Evolutionary conservation across 495 filamentous ascomycete species (phyloP).

Genomic region (Terfezia boudieri): DNA sequence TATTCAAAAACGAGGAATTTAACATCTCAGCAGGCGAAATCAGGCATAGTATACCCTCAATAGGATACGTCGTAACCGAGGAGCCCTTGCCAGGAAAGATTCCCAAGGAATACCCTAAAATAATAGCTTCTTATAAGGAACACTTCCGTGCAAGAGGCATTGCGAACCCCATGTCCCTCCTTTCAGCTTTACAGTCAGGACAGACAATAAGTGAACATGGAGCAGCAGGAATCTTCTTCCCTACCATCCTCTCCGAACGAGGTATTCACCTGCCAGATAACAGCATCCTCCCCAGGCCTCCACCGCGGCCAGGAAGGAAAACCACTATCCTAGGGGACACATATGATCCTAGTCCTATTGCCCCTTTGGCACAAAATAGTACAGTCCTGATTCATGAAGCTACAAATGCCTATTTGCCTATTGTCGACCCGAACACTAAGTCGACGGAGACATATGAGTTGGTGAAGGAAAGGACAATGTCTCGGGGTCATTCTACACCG

Average conservation of each 20-base stretch:
- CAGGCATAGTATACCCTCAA: conserved; percentile 7
- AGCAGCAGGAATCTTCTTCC: background rate
- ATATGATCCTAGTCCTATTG: conserved; percentile 8
- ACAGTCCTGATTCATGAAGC: conserved; percentile 14
- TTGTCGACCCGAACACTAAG: conserved; percentile 9
- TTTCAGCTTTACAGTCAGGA: conserved; percentile 4
- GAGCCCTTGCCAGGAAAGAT: conserved; percentile 8
- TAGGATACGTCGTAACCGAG: conserved; percentile 11
- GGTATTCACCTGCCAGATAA: conserved; percentile 10
- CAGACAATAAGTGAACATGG: background rate
- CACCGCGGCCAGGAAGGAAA: conserved; percentile 4
- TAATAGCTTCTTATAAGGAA: conserved; percentile 2
- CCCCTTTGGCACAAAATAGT: conserved; percentile 4
- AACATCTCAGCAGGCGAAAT: conserved; percentile 8
- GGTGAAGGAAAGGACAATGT: conserved; percentile 5
- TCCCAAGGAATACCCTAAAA: conserved; percentile 3
- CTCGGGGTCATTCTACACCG: conserved; percentile 11
- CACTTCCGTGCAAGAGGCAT: conserved; percentile 2
- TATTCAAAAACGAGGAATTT: conserved; percentile 2
- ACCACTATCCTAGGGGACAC: conserved; percentile 13
- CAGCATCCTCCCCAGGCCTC: conserved; percentile 3
- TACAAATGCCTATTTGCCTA: conserved; percentile 11
- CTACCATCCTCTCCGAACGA: background rate
- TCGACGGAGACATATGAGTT: conserved; percentile 3
- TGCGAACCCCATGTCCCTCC: conserved; percentile 9